These are phyloP conservation scores for Nicotiana tomentosiformis DNA, from an alignment of 257 asterid species.

Conservation along the genomic window DNA sequence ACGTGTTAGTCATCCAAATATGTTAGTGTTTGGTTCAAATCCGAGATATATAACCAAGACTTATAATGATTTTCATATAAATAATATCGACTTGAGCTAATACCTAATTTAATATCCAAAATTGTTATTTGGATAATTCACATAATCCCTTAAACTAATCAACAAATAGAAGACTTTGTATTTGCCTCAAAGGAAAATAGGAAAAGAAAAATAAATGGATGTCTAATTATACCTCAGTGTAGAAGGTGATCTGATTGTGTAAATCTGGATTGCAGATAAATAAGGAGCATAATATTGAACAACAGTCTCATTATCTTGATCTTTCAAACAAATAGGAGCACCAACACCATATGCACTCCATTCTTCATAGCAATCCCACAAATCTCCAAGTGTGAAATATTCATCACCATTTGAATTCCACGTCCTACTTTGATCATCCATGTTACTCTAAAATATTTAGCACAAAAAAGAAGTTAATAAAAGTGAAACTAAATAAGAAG, in stretches of 20 bases:
- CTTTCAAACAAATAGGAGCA: conserved; percentile 7
- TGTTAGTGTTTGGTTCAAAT: too few species aligned
- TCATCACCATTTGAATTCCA: conserved; percentile 11
- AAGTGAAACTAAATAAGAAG: not conserved
- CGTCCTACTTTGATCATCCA: conserved; percentile 3
- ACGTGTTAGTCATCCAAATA: too few species aligned
- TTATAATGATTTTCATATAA: too few species aligned
- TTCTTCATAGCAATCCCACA: conserved; percentile 25
- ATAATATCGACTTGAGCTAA: too few species aligned
- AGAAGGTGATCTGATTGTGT: conserved; percentile 4
- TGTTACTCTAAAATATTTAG: not conserved
- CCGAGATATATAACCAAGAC: too few species aligned
- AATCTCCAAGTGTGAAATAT: conserved; percentile 19
- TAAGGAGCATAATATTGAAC: conserved; percentile 24
- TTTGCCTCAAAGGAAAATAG: not conserved
- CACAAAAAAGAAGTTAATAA: not conserved
- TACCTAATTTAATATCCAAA: too few species aligned
- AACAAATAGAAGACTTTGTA: not conserved
- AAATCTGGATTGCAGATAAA: conserved; percentile 28
- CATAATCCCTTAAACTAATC: too few species aligned
- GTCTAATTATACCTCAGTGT: not conserved
- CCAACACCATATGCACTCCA: conserved; percentile 37
- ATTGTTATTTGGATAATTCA: too few species aligned
- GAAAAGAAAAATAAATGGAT: not conserved
- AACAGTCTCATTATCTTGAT: not conserved